phyloP scores from a whole-genome alignment of 225 moss, liverwort and hornwort species.

The Lunularia cruciata region DNA sequence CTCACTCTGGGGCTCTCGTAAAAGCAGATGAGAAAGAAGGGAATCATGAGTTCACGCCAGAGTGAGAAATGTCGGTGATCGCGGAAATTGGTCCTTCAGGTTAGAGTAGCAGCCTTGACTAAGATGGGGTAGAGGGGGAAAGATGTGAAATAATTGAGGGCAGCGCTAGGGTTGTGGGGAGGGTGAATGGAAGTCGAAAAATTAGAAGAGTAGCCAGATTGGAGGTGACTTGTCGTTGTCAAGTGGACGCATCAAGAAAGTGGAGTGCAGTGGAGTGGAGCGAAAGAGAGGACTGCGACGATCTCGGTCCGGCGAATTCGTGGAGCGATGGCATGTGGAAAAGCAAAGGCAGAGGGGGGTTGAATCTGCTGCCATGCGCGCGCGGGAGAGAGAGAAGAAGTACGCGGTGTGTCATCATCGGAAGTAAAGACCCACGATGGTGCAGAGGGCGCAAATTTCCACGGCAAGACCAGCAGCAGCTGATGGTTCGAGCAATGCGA shows the following conservation, averaged over 20 bases:
- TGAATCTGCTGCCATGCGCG: conserved; percentile 15
- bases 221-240: neutral
- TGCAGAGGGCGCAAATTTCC: neutral
- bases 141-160: neutral
- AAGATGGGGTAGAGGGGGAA: neutral
- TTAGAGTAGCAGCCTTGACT: neutral
- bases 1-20: no score
- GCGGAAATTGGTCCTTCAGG: neutral
- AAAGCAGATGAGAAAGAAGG: neutral
- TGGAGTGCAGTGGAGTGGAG: neutral
- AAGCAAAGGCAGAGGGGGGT: conserved; percentile 8
- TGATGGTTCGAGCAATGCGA: conserved; percentile 1
- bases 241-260: neutral
- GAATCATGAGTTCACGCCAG: neutral
- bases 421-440: neutral
- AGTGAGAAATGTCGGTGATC: neutral
- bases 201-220: conserved; percentile 2
- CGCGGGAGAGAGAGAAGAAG: neutral
- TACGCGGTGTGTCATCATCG: conserved; percentile 7
- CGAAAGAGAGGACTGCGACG: neutral
- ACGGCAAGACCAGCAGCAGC: conserved; percentile 12
- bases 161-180: neutral
- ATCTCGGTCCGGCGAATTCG: conserved; percentile 19
- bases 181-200: neutral
- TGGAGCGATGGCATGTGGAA: conserved; percentile 16